phyloP scores from a whole-genome alignment of 179 eudicot species.

The Silene noctiflora region DNA sequence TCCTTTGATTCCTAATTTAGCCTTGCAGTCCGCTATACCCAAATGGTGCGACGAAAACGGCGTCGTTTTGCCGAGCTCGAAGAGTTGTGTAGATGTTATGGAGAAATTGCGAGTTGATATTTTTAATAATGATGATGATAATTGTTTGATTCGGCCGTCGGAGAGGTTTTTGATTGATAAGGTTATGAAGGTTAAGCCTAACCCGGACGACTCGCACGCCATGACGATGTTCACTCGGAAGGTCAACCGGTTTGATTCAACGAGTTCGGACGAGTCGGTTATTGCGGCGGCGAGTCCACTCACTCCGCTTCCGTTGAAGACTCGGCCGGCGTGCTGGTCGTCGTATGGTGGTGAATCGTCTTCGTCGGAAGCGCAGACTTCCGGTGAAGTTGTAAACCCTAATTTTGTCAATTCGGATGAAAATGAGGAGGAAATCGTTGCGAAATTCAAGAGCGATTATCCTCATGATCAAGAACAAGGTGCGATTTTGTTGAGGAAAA shows the following conservation, averaged over 20 bases:
- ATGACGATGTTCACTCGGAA: neutral
- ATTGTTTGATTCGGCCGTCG: slow-evolving; percentile 35
- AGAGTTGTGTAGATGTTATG: slow-evolving; percentile 36
- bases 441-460: slow-evolving; percentile 47
- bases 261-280: neutral
- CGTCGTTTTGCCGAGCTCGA: slow-evolving; percentile 24
- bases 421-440: slow-evolving; percentile 39
- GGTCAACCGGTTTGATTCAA: neutral
- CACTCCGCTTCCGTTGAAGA: slow-evolving; percentile 59
- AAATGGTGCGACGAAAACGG: slow-evolving; percentile 56
- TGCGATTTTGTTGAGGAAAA: slow-evolving; percentile 41
- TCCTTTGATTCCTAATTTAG: slow-evolving; percentile 49
- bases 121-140: no score
- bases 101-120: slow-evolving; percentile 19
- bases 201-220: slow-evolving; percentile 17
- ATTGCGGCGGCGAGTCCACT: slow-evolving; percentile 19
- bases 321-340: slow-evolving; percentile 71
- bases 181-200: slow-evolving; percentile 46
- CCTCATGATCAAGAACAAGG: slow-evolving; percentile 57
- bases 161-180: slow-evolving; percentile 58
- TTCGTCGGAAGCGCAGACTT: slow-evolving; percentile 32
- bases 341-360: slow-evolving; percentile 35
- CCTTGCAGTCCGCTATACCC: slow-evolving; percentile 52
- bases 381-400: slow-evolving; percentile 27
- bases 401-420: slow-evolving; percentile 15